phyloP scores from a whole-genome alignment of 1,139 yeast species.

The Yueomyces sp. region DNA sequence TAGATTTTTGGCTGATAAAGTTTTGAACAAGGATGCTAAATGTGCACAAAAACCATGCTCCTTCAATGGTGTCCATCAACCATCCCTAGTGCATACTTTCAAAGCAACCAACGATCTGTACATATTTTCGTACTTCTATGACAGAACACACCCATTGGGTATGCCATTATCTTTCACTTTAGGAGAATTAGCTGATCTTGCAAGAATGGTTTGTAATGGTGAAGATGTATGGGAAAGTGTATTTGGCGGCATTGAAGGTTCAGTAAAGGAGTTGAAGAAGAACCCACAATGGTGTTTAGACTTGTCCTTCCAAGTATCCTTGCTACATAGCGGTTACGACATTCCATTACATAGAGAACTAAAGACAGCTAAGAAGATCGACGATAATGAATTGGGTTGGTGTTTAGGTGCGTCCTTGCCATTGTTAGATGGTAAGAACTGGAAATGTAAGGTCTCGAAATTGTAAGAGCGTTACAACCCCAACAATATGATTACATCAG shows the following conservation, averaged over 20 bases:
- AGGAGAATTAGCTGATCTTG: slow-evolving; percentile 69
- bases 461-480: not conserved
- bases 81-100: slow-evolving; percentile 71
- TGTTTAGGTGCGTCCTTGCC: slow-evolving; percentile 96
- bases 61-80: slow-evolving; percentile 94
- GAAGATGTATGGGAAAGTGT: slow-evolving; percentile 56
- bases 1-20: slow-evolving; percentile 67
- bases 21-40: slow-evolving; percentile 68
- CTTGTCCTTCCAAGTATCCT: slow-evolving; percentile 75
- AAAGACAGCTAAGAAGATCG: slow-evolving; percentile 81
- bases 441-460: slow-evolving; percentile 50
- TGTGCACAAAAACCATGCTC: slow-evolving; percentile 79
- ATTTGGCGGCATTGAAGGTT: slow-evolving; percentile 47
- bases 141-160: slow-evolving; percentile 84
- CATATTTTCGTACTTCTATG: slow-evolving; percentile 89
- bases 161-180: slow-evolving; percentile 85
- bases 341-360: slow-evolving; percentile 84
- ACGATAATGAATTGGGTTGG: slow-evolving; percentile 91
- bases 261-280: slow-evolving; percentile 47
- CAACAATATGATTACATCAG: too few species aligned
- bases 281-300: slow-evolving; percentile 95
- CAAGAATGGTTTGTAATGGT: slow-evolving; percentile 79
- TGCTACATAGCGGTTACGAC: slow-evolving; percentile 90
- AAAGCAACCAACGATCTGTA: slow-evolving; percentile 59
- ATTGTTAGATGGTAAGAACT: slow-evolving; percentile 53